Evolutionary conservation across 768 basidiomycete species (phyloP).

Genomic region (Podaxis sp.): DNA sequence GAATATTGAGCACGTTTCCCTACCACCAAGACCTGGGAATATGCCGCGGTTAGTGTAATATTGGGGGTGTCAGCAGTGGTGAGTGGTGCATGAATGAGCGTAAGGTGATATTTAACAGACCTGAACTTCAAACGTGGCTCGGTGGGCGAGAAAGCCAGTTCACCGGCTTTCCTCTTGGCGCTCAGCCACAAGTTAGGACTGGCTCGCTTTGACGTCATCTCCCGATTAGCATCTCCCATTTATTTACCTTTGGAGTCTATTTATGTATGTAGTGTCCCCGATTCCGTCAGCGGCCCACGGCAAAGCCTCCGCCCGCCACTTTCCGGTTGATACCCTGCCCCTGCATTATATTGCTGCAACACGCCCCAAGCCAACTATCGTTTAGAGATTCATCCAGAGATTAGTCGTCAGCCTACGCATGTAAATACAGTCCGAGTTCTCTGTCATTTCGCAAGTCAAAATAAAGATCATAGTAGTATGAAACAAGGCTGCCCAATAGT

Average conservation of each 20-base stretch:
- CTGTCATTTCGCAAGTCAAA: conserved; percentile 4
- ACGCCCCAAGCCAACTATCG: conserved; percentile 1
- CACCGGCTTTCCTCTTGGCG: not conserved
- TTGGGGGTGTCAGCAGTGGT: not conserved
- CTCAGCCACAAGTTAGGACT: not conserved
- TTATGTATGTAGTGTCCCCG: not conserved
- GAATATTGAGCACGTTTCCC: conserved; percentile 5
- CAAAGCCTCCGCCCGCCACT: not conserved
- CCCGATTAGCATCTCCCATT: not conserved
- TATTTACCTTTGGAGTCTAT: not conserved
- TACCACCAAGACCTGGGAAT: not conserved
- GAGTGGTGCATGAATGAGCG: not conserved
- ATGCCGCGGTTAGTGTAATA: not conserved
- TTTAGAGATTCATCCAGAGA: conserved; percentile 1
- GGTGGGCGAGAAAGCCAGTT: conserved; percentile 10
- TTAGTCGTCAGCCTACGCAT: not conserved
- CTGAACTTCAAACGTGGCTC: not conserved
- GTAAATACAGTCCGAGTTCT: not conserved
- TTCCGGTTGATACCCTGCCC: not conserved
- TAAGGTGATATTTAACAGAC: not conserved
- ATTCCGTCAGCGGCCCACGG: conserved; percentile 1
- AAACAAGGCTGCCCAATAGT: conserved; percentile 13
- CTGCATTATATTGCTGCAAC: conserved; percentile 9
- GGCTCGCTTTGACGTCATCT: conserved; percentile 23
- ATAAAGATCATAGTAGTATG: conserved; percentile 13